Evolutionary conservation across 306 rosid species (phyloP).

Genomic region (Castanospermum australe): DNA sequence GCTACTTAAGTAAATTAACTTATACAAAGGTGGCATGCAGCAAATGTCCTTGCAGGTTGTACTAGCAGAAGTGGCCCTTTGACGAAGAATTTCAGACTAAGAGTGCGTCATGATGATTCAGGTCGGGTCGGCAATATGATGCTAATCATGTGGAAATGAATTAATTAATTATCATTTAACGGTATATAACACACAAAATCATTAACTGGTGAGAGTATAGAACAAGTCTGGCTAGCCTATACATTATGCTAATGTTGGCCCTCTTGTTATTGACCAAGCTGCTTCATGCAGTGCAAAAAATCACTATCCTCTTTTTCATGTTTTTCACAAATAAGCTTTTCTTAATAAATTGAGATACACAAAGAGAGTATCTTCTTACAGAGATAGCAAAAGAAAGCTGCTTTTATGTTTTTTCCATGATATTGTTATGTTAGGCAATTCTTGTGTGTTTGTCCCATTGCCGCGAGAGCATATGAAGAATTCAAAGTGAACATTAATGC

Average conservation of each 20-base stretch:
- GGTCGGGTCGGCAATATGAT: not conserved
- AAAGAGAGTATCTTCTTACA: not conserved
- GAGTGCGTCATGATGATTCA: not conserved
- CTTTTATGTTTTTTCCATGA: not conserved
- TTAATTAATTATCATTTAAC: not conserved
- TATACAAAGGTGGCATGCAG: not conserved
- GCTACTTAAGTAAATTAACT: not conserved
- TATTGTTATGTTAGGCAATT: not conserved
- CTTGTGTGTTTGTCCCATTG: not conserved
- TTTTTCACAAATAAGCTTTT: no score
- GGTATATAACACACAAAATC: not conserved
- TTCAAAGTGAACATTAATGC: no score
- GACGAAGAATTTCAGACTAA: not conserved
- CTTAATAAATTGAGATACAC: no score
- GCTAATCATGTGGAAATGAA: not conserved
- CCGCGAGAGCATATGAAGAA: no score
- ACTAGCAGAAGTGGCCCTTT: not conserved
- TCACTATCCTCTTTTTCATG: not conserved
- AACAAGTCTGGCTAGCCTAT: no score
- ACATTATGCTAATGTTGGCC: no score
- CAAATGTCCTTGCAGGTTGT: not conserved
- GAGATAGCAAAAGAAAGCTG: not conserved
- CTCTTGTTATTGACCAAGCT: not conserved
- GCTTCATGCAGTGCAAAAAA: not conserved
- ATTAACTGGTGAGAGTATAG: not conserved